Conservation (phyloP, 1,284 basidiomycete genomes). For the Fomitopsis pinicola region DNA sequence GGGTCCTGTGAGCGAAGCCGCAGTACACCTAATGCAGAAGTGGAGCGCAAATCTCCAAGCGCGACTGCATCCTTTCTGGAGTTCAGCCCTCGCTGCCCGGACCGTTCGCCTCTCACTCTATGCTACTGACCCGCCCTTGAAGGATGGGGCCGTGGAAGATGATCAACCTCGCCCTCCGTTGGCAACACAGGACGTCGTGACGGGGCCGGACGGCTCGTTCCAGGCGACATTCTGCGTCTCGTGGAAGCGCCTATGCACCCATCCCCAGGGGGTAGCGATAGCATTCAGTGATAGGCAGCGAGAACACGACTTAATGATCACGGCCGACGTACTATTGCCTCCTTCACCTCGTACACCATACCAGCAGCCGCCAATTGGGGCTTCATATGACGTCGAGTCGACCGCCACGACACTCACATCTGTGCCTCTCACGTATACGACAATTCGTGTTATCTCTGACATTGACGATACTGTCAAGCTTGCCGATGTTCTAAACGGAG, state of each 20-base stretch:
- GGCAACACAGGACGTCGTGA: slow-evolving; percentile 44
- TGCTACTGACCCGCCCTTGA: slow-evolving; percentile 29
- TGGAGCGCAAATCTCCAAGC: slow-evolving; percentile 71
- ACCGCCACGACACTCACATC: slow-evolving; percentile 30
- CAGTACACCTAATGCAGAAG: slow-evolving; percentile 39
- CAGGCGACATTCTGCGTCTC: slow-evolving; percentile 53
- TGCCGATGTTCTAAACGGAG: slow-evolving; percentile 69
- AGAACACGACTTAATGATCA: slow-evolving; percentile 56
- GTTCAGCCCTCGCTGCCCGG: slow-evolving; percentile 58
- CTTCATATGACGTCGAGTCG: slow-evolving; percentile 14
- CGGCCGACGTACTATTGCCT: slow-evolving; percentile 46
- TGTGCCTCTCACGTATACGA: slow-evolving; percentile 51
- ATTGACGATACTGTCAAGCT: slow-evolving; percentile 93
- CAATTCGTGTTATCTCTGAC: slow-evolving; percentile 82
- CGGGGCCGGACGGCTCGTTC: slow-evolving; percentile 70
- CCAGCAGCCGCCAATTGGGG: slow-evolving; percentile 15
- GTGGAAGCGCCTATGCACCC: slow-evolving; percentile 66
- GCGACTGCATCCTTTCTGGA: slow-evolving; percentile 77
- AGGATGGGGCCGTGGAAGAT: slow-evolving; percentile 16
- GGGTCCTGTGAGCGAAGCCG: slow-evolving; percentile 8
- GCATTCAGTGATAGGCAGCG: slow-evolving; percentile 47
- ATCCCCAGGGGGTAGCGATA: slow-evolving; percentile 53
- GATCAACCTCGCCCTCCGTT: slow-evolving; percentile 39
- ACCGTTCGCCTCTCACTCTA: slow-evolving; percentile 55
- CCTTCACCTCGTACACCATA: slow-evolving; percentile 18